phyloP scores from a whole-genome alignment of 257 asterid species.

The Solanum appendiculatum region DNA sequence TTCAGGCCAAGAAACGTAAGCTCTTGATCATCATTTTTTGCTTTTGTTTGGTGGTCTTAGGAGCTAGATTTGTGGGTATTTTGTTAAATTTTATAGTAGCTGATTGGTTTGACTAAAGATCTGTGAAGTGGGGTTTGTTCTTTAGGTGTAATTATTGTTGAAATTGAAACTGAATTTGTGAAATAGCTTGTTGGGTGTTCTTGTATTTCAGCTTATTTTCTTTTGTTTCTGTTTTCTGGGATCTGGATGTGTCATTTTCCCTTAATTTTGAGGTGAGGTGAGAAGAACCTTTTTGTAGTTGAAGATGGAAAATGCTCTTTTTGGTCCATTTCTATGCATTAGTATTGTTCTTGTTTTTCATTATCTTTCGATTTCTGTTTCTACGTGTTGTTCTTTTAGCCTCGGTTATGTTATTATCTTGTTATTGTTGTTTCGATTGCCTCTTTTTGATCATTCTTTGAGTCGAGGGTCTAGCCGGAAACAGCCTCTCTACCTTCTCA shows the following conservation, averaged over 20 bases:
- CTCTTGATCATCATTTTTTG: neutral
- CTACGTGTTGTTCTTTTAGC: neutral
- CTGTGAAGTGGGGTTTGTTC: neutral
- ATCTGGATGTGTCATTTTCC: neutral
- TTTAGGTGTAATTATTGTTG: neutral
- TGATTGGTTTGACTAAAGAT: neutral
- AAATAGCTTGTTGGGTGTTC: neutral
- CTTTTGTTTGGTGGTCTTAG: neutral
- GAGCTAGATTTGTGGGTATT: neutral
- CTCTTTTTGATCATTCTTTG: neutral
- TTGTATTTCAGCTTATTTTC: neutral
- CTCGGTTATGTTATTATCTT: neutral
- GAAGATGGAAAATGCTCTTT: neutral
- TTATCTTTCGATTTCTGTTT: neutral
- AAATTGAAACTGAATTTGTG: neutral
- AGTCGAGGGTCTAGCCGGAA: neutral
- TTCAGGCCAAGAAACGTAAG: constrained; percentile 60
- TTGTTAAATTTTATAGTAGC: neutral
- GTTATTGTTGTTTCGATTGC: neutral
- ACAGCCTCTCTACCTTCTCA: neutral
- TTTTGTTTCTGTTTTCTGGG: neutral
- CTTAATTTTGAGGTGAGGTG: neutral
- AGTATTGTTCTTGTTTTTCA: neutral
- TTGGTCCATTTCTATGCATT: neutral
- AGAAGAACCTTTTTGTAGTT: neutral